These are phyloP conservation scores for Yamadazyma atlantica DNA, from an alignment of 1,139 yeast species.

Conservation along the genomic window DNA sequence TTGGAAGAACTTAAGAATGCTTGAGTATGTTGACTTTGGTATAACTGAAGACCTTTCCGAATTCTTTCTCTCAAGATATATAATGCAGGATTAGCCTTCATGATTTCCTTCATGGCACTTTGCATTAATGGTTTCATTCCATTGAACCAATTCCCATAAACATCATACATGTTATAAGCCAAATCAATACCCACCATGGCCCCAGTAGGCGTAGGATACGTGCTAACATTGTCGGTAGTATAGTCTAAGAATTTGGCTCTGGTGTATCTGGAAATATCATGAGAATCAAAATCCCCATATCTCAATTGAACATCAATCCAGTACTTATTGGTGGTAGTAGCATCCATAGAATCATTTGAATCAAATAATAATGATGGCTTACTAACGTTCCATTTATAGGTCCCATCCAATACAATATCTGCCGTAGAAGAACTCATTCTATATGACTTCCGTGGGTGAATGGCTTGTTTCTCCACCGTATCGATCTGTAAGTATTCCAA, in stretches of 20 bases:
- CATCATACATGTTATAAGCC: constrained; percentile 94
- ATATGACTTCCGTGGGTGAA: constrained; percentile 96
- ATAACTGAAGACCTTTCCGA: constrained; percentile 88
- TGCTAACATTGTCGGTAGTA: constrained; percentile 80
- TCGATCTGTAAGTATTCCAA: constrained; percentile 82
- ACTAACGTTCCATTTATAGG: constrained; percentile 82
- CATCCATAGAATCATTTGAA: constrained; percentile 50
- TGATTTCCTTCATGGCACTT: constrained; percentile 89
- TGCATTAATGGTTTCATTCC: constrained; percentile 89
- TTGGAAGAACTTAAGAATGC: constrained; percentile 87
- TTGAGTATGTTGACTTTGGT: constrained; percentile 92
- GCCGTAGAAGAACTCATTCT: constrained; percentile 97
- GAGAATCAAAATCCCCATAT: constrained; percentile 97
- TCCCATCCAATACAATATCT: constrained; percentile 75
- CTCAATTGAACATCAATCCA: constrained; percentile 96
- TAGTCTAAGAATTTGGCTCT: constrained; percentile 92
- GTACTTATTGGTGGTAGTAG: constrained; percentile 65
- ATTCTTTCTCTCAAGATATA: constrained; percentile 91
- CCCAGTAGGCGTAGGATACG: constrained; percentile 95
- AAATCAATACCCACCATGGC: constrained; percentile 86
- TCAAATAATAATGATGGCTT: constrained; percentile 78
- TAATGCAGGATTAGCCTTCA: constrained; percentile 94
- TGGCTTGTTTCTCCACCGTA: constrained; percentile 83
- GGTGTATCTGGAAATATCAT: constrained; percentile 91
- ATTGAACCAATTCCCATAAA: constrained; percentile 97